A percentile compares a stretch with the other conserved stretches of the same genome.
phyloP scores from a whole-genome alignment of 2,329 filamentous ascomycete species.

The Monilinia vaccinii-corymbosi region DNA sequence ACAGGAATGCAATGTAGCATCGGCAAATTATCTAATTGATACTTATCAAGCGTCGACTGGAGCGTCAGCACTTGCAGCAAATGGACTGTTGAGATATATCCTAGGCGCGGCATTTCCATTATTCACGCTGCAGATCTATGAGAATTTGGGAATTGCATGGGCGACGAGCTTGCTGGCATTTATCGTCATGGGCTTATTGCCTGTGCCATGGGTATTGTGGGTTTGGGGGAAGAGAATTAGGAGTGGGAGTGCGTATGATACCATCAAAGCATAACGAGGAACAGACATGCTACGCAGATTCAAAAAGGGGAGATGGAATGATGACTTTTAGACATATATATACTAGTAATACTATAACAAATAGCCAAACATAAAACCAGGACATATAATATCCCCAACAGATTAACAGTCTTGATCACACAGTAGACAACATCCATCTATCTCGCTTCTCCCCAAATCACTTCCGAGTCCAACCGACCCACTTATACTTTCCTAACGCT shows the following conservation, averaged over 20 bases:
- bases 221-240: slow-evolving; percentile 33
- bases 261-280: slow-evolving; percentile 24
- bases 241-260: slow-evolving; percentile 10
- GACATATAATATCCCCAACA: neutral
- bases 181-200: slow-evolving; percentile 38
- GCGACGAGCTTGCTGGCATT: slow-evolving; percentile 34
- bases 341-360: slow-evolving; percentile 33
- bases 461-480: neutral
- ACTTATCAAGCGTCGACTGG: slow-evolving; percentile 45
- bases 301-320: neutral
- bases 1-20: slow-evolving; percentile 43
- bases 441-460: neutral
- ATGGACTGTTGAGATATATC: slow-evolving; percentile 46
- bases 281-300: no score
- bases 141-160: slow-evolving; percentile 31
- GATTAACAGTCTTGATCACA: neutral
- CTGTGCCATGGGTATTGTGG: slow-evolving; percentile 46
- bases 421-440: neutral
- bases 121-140: slow-evolving; percentile 47
- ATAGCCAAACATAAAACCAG: neutral
- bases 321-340: slow-evolving; percentile 4
- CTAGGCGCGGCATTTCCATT: slow-evolving; percentile 51
- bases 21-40: slow-evolving; percentile 43
- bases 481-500: neutral
- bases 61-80: slow-evolving; percentile 51